Evolutionary conservation across 257 asterid genomes (phyloP), one percentile per base, ranked within the genome.

Genomic region (Plantago ovata): DNA sequence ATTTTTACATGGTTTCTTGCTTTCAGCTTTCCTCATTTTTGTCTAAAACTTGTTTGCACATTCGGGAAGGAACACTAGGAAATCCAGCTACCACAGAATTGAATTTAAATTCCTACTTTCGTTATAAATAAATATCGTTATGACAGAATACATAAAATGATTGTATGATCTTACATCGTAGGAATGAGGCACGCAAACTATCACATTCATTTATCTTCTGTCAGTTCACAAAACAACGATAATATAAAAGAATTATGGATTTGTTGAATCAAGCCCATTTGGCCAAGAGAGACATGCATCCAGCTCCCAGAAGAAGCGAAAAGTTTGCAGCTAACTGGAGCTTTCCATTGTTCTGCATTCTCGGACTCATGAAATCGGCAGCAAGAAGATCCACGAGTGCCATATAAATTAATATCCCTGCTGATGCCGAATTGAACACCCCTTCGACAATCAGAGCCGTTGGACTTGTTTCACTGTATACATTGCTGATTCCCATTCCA

Each of bases 31-130:
- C n/a, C n/a, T n/a, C n/a, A n/a, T n/a, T n/a, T n/a, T n/a, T n/a
- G n/a, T n/a, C n/a, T n/a, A n/a, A n/a, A n/a, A n/a, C n/a, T n/a
- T n/a, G n/a, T 33, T 48, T 45, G 64, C 77, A 92, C 96, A 81
- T 92, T 67, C 65, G 10, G 58, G 86, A 79, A 69, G 78, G 95
- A 62, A 85, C 84, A 52, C 66, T 92, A 79, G 98, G 96, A 70
- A 92, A 73, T 83, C 85, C 62, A 73, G 80, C 98, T 68, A 95
- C 98, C 42, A 77, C 93, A 52, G 89, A 80, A 55, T 77, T 92
- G 81, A 69, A 88, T 81, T 79, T 71, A n/a, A 82, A 80, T n/a
- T n/a, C n/a, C n/a, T n/a, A n/a, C n/a, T n/a, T n/a, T n/a, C n/a
- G n/a, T n/a, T n/a, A n/a, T n/a, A n/a, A n/a, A n/a, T n/a, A n/a